Percentiles rank a stretch among this genome's conserved stretches.
phyloP scores from a whole-genome alignment of 1,284 basidiomycete species.

The Trichosporon faecale region DNA sequence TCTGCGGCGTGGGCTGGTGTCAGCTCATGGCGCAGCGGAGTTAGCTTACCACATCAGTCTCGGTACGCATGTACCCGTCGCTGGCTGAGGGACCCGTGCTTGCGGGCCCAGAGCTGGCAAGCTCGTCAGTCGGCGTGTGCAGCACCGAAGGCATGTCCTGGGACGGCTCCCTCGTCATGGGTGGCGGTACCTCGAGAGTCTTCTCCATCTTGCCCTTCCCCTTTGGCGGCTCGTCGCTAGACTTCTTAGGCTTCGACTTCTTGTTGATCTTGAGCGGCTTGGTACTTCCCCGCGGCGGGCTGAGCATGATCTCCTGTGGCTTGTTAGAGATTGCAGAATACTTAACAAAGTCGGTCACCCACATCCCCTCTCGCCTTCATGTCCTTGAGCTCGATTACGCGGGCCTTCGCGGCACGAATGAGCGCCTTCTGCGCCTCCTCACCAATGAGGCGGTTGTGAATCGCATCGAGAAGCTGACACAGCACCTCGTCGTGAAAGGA shows the following conservation, averaged over 20 bases:
- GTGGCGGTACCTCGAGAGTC: background rate
- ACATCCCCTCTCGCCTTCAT: slow-evolving; percentile 31
- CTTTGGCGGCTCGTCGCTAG: background rate
- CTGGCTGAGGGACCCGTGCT: background rate
- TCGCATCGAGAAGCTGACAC: slow-evolving; percentile 49
- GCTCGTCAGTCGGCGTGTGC: background rate
- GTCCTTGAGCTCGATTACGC: slow-evolving; percentile 47
- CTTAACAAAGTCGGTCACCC: background rate
- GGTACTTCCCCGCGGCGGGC: background rate
- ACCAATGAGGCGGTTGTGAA: slow-evolving; percentile 45
- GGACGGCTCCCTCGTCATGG: background rate
- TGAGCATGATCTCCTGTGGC: background rate
- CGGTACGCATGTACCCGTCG: background rate
- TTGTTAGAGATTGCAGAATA: background rate
- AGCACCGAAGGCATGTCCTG: background rate
- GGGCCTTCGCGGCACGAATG: slow-evolving; percentile 43
- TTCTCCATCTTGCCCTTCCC: background rate
- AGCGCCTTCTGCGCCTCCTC: slow-evolving; percentile 49
- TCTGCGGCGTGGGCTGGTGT: background rate
- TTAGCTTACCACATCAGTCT: background rate
- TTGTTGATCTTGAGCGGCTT: slow-evolving; percentile 20
- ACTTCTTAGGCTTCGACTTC: slow-evolving; percentile 12
- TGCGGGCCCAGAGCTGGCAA: background rate
- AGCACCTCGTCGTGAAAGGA: slow-evolving; percentile 50
- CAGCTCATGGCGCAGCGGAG: background rate